phyloP scores from a whole-genome alignment of 768 basidiomycete species.

The Cubamyces lactineus region DNA sequence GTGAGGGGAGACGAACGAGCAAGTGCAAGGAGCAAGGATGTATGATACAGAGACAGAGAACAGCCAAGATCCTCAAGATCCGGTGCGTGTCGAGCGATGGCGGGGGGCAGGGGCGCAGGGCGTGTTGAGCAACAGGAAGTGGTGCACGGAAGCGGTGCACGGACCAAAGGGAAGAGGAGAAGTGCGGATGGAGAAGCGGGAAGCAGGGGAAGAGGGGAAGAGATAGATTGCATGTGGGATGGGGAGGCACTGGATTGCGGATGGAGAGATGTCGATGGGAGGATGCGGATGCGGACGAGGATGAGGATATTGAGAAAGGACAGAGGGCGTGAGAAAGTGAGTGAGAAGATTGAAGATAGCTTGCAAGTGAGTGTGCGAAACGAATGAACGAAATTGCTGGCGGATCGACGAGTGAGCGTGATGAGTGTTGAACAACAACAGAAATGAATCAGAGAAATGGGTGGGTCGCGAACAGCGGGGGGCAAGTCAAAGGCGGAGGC shows the following conservation, averaged over 20 bases:
- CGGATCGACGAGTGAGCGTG: no score
- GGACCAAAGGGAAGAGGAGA: not conserved
- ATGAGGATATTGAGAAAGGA: not conserved
- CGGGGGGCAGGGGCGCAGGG: not conserved
- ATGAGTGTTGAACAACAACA: no score
- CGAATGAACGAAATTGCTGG: not conserved
- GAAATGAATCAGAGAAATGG: no score
- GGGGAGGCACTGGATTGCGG: constrained; percentile 3
- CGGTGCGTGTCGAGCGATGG: constrained; percentile 8
- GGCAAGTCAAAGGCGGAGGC: no score
- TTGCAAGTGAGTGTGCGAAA: not conserved
- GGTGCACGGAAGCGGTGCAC: not conserved
- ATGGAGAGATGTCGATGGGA: not conserved
- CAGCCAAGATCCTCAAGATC: constrained; percentile 24
- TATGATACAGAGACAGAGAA: constrained; percentile 20
- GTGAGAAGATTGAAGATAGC: not conserved
- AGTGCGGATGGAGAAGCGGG: not conserved
- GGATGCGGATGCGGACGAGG: not conserved
- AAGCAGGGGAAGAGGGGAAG: constrained; percentile 1
- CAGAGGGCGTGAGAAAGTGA: not conserved
- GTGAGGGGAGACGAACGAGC: not conserved
- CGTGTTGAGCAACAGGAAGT: not conserved
- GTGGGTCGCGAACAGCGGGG: no score
- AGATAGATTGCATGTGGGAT: constrained; percentile 5
- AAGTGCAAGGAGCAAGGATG: constrained; percentile 4